Conservation (phyloP, 23 red algal genomes). For the Gracilaria caudata region DNA sequence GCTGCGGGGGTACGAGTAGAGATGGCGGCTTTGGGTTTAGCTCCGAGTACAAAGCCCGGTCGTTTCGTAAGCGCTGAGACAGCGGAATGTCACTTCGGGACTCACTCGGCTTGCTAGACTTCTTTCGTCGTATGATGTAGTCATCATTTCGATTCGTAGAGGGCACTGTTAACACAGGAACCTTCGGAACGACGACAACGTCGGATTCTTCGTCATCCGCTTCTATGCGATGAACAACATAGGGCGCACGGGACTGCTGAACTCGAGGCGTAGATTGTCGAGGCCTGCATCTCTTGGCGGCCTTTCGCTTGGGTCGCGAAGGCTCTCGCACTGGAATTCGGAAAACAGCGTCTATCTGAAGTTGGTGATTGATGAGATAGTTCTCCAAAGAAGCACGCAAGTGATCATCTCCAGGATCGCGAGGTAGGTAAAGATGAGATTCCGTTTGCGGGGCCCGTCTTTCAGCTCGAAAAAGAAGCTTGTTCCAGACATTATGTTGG, state of each 20-base stretch:
- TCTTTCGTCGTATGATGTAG: neutral
- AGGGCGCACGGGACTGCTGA: neutral
- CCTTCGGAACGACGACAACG: neutral
- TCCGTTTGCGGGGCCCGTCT: neutral
- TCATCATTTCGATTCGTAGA: slow-evolving; percentile 9
- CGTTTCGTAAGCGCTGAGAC: neutral
- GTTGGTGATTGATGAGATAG: slow-evolving; percentile 20
- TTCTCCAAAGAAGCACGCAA: slow-evolving; percentile 22
- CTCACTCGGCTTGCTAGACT: too few relatives aligned
- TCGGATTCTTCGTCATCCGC: neutral
- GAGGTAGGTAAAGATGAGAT: slow-evolving; percentile 27
- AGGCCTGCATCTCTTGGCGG: slow-evolving; percentile 11
- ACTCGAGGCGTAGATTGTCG: neutral
- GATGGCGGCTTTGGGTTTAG: neutral
- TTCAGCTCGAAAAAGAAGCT: slow-evolving; percentile 29
- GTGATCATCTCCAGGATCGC: slow-evolving; percentile 16
- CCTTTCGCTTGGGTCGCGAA: slow-evolving; percentile 1
- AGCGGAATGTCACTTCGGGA: neutral
- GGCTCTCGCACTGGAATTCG: slow-evolving; percentile 13
- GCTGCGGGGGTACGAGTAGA: neutral
- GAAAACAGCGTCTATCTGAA: slow-evolving; percentile 29
- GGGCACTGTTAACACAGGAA: neutral
- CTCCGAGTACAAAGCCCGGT: neutral
- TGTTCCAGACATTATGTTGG: slow-evolving; percentile 34
- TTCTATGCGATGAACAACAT: neutral